Percentiles rank a stretch among this genome's conserved stretches.
These are phyloP conservation scores for Coemansia sp. DNA, from an alignment of 192 early-diverging fungal genomes.

Conservation along the genomic window DNA sequence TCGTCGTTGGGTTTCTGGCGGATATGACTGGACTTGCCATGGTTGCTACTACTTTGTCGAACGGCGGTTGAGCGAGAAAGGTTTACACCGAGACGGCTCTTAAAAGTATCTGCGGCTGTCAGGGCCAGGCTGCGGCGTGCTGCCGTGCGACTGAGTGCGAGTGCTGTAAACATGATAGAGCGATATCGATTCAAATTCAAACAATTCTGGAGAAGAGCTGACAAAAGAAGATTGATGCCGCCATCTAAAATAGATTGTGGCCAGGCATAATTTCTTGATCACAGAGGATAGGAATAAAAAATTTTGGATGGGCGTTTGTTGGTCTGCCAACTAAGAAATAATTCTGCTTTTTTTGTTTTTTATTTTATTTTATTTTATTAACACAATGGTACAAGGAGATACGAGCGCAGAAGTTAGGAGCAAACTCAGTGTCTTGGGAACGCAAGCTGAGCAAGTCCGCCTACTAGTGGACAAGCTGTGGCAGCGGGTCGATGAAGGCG, in stretches of 20 bases:
- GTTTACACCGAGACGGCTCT: neutral
- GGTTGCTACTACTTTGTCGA: neutral
- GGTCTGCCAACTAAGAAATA: neutral
- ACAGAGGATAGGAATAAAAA: neutral
- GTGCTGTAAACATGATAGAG: neutral
- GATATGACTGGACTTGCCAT: neutral
- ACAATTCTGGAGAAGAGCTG: neutral
- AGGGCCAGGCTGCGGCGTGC: neutral
- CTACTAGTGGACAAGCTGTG: conserved; percentile 48
- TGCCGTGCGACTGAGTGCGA: neutral
- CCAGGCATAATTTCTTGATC: conserved; percentile 6
- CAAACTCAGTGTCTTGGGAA: conserved; percentile 27
- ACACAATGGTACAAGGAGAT: conserved; percentile 13
- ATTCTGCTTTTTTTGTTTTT: neutral
- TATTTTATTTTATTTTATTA: neutral
- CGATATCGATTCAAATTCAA: neutral
- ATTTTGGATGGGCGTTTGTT: neutral
- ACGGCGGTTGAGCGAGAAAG: neutral
- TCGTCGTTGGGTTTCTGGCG: neutral
- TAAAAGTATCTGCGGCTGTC: neutral
- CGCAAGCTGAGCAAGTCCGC: conserved; percentile 53
- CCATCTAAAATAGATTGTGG: neutral
- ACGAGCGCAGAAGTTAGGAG: conserved; percentile 16
- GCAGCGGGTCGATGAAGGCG: conserved; percentile 56
- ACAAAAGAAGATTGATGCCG: neutral